phyloP scores from a whole-genome alignment of 2,329 filamentous ascomycete species.

The Botrytis hyacinthi region DNA sequence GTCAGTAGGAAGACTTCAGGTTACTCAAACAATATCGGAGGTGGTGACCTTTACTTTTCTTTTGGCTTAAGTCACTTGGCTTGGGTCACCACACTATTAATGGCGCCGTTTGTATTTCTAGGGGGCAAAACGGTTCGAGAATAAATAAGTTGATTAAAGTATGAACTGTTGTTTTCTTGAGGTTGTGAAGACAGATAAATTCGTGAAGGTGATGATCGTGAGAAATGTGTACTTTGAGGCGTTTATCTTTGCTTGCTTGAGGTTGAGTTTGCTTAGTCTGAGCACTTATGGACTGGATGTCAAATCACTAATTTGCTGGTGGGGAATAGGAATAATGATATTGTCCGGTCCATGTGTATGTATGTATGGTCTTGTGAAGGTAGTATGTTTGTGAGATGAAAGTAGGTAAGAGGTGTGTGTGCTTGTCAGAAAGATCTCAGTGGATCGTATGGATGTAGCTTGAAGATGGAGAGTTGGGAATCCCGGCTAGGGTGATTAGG shows the following conservation, averaged over 20 bases:
- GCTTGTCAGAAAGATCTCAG: background rate
- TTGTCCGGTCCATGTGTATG: background rate
- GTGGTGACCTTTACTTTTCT: background rate
- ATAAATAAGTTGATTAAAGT: background rate
- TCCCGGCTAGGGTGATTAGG: background rate
- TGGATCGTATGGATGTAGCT: background rate
- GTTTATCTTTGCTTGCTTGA: background rate
- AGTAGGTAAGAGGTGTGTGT: background rate
- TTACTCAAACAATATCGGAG: background rate
- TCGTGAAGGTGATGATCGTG: background rate
- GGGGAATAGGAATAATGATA: background rate
- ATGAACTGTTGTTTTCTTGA: background rate
- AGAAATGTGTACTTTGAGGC: background rate
- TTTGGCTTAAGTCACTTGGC: background rate
- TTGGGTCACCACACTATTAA: background rate
- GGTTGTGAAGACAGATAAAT: background rate
- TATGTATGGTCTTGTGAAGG: background rate
- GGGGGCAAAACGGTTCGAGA: background rate
- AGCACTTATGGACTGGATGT: background rate
- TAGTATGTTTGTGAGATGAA: background rate
- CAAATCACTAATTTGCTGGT: background rate
- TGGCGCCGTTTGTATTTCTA: background rate
- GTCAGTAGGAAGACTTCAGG: background rate
- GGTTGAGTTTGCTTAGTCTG: background rate
- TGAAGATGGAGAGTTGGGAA: background rate